Evolutionary conservation across 495 filamentous ascomycete species (phyloP).

Genomic region (Diplogelasinospora grovesii): DNA sequence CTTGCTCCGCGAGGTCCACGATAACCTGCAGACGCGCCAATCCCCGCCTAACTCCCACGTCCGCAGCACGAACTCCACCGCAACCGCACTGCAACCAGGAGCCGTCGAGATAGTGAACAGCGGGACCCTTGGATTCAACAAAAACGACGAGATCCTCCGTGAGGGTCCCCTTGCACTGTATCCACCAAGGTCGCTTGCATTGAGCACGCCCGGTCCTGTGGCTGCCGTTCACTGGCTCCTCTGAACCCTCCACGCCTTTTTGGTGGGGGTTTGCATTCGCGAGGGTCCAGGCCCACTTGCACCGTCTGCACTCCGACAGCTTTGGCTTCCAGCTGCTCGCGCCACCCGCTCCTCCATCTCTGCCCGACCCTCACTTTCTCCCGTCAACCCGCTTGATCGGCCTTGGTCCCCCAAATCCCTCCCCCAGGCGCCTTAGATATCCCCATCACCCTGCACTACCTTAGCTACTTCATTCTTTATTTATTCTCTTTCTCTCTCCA

Average conservation of each 20-base stretch:
- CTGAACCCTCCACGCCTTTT: conserved; percentile 2
- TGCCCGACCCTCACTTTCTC: background rate
- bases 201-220: conserved; percentile 13
- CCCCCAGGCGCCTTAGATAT: background rate
- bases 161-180: conserved; percentile 6
- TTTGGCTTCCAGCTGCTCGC: background rate
- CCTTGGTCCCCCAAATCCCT: background rate
- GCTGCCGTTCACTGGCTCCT: conserved; percentile 16
- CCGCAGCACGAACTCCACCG: conserved; percentile 1
- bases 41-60: conserved; percentile 7
- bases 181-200: conserved; percentile 16
- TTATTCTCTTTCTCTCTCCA: conserved; percentile 1
- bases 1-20: conserved; percentile 8
- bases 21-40: conserved; percentile 7
- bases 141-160: conserved; percentile 7
- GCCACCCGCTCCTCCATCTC: background rate
- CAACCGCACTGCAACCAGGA: conserved; percentile 1
- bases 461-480: conserved; percentile 3
- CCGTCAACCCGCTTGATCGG: background rate
- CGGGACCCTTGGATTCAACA: conserved; percentile 16
- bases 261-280: conserved; percentile 11
- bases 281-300: conserved; percentile 5
- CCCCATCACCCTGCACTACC: background rate
- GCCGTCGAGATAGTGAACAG: conserved; percentile 7
- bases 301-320: conserved; percentile 1